Evolutionary conservation across 2,329 filamentous ascomycete species (phyloP), one percentile per base, ranked within the genome.

Genomic region (Sporothrix brunneoviolacea): DNA sequence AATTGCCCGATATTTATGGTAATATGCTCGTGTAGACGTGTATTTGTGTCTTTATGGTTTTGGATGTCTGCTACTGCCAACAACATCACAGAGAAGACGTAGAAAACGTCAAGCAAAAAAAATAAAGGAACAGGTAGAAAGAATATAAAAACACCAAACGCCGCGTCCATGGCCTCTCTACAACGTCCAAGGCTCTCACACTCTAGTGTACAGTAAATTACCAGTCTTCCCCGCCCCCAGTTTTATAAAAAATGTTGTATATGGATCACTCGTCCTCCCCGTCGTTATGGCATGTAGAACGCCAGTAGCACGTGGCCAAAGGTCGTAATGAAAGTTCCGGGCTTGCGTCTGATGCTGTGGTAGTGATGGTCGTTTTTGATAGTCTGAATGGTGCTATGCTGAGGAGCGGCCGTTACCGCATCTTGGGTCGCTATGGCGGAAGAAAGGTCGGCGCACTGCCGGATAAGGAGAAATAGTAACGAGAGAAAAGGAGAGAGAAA

Each of bases 151-250:
- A 49, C 50, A 47, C 53, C 39, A 49, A 57, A 53, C 51, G 41
- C 55, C 53, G 39, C 44, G 40, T 50, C 51, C 51, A 48, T 54
- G 53, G 51, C 53, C 55, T 53, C 33, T 55, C 55, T 57, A 53
- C 55, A 55, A 16, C 55, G 18, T 39, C 44, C 15, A 40, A 55
- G 48, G 53, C 53, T 43, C 48, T 48, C 51, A 37, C 35, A 38
- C 39, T 56, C 53, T 56, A 53, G 38, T 48, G 48, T 55, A 56
- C 55, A 56, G 43, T 21, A 53, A 51, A 51, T 42, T 24, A 51
- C 21, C 41, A 48, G 50, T 49, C 44, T 56, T 15, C 18, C 43
- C 35, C 18, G 6, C 42, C 36, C 37, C 30, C 27, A 13, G 18
- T 48, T 52, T 42, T 39, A 18, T 35, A 35, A 6, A 28, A 28